These are phyloP conservation scores for Metschnikowia picachoensis DNA, from an alignment of 805 yeast species.

Conservation along the genomic window DNA sequence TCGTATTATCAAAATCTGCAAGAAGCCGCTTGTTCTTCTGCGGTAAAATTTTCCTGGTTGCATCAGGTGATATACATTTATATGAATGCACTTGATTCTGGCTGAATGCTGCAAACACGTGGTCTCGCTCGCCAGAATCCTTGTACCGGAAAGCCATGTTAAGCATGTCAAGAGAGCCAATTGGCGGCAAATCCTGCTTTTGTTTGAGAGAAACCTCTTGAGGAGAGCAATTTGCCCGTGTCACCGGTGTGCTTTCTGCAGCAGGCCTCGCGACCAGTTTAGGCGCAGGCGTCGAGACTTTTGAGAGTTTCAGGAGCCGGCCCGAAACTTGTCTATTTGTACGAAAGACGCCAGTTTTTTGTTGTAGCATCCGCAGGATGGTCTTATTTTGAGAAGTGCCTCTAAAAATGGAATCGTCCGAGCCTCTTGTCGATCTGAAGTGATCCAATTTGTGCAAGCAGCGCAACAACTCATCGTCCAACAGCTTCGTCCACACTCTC, in stretches of 20 bases:
- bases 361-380: slow-evolving; percentile 36
- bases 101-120: slow-evolving; percentile 10
- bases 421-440: slow-evolving; percentile 26
- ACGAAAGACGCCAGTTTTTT: slow-evolving; percentile 33
- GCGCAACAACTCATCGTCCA: slow-evolving; percentile 34
- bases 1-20: slow-evolving; percentile 5
- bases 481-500: slow-evolving; percentile 33
- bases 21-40: slow-evolving; percentile 6
- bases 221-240: not conserved
- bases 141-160: slow-evolving; percentile 13
- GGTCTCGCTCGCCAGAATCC: slow-evolving; percentile 5
- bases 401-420: slow-evolving; percentile 23
- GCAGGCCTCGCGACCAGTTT: not conserved
- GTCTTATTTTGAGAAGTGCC: slow-evolving; percentile 37
- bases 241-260: slow-evolving; percentile 8
- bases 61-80: not conserved
- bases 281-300: slow-evolving; percentile 8
- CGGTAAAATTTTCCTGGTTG: slow-evolving; percentile 2
- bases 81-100: not conserved
- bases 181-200: not conserved
- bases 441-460: slow-evolving; percentile 33
- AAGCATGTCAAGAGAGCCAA: slow-evolving; percentile 6
- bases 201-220: not conserved
- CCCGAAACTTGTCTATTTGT: slow-evolving; percentile 34
- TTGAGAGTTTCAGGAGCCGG: slow-evolving; percentile 12